Conservation (phyloP, 2,329 filamentous ascomycete species). For the Byssoonygena ceratinophila region DNA sequence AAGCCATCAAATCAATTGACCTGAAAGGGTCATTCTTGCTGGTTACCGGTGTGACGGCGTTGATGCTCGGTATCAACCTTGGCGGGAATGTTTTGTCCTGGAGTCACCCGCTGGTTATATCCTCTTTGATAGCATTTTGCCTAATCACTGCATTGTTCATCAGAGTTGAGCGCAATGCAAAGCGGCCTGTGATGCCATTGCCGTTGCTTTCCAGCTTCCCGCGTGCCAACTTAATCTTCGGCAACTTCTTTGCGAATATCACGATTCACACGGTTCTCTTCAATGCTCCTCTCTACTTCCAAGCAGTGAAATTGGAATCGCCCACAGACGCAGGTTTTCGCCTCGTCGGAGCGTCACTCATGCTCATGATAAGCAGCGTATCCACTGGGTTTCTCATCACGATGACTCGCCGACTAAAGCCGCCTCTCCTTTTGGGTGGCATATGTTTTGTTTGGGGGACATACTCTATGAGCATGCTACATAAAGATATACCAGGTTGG, state of each 20-base stretch:
- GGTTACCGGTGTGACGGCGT: slow-evolving; percentile 37
- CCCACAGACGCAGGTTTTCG: slow-evolving; percentile 63
- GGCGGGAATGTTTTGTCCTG: slow-evolving; percentile 45
- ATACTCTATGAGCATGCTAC: slow-evolving; percentile 41
- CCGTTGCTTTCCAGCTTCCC: slow-evolving; percentile 39
- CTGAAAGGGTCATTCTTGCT: slow-evolving; percentile 41
- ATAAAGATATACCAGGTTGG: slow-evolving; percentile 42
- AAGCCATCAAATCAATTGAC: slow-evolving; percentile 42
- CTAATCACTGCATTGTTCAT: slow-evolving; percentile 34
- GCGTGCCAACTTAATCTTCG: slow-evolving; percentile 41
- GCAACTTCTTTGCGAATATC: slow-evolving; percentile 43
- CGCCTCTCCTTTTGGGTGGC: slow-evolving; percentile 46
- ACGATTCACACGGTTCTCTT: slow-evolving; percentile 52
- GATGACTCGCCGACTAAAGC: slow-evolving; percentile 50
- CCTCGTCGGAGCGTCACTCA: slow-evolving; percentile 54
- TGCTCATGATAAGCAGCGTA: slow-evolving; percentile 46
- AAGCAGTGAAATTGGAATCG: slow-evolving; percentile 58
- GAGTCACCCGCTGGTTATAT: slow-evolving; percentile 42
- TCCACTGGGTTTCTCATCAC: slow-evolving; percentile 54
- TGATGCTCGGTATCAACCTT: slow-evolving; percentile 44
- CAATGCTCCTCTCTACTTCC: slow-evolving; percentile 65
- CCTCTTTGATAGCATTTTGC: slow-evolving; percentile 35
- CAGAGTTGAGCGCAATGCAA: slow-evolving; percentile 34
- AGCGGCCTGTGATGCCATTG: slow-evolving; percentile 42
- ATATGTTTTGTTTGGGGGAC: slow-evolving; percentile 43